These are phyloP conservation scores for Mortierella sp. DNA, from an alignment of 371 early-diverging fungal genomes.

Conservation along the genomic window DNA sequence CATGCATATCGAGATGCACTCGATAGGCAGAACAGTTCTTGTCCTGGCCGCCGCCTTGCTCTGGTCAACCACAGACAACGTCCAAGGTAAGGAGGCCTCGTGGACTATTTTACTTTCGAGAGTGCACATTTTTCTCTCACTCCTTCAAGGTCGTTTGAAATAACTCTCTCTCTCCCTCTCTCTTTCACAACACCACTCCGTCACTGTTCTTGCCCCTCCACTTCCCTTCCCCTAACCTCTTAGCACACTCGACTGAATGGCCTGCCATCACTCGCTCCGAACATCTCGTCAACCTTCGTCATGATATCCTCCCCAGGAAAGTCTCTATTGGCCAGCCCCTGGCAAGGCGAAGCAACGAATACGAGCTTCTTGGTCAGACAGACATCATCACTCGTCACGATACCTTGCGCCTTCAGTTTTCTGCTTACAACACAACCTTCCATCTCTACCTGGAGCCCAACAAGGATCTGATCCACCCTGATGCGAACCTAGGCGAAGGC, in stretches of 20 bases:
- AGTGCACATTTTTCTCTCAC: neutral
- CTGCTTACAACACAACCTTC: conserved; percentile 75
- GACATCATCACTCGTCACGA: conserved; percentile 55
- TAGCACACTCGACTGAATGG: conserved; percentile 15
- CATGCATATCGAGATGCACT: no score
- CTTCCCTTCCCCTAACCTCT: neutral
- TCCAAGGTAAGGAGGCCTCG: no score
- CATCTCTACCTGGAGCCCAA: conserved; percentile 75
- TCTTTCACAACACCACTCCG: no score
- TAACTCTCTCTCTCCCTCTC: neutral
- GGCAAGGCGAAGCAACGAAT: neutral
- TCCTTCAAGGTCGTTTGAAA: neutral
- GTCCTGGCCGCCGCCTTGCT: no score
- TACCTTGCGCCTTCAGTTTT: conserved; percentile 63
- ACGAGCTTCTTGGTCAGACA: conserved; percentile 1
- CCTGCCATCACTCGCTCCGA: conserved; percentile 27
- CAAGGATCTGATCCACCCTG: conserved; percentile 72
- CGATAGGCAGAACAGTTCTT: no score
- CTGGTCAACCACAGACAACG: no score
- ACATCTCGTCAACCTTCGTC: conserved; percentile 15
- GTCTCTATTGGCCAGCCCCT: neutral
- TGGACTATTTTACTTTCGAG: neutral
- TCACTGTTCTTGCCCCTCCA: no score
- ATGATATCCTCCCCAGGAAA: conserved; percentile 20
- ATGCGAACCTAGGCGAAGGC: conserved; percentile 56